Base-by-base conservation (phyloP, 257 asterid species). In the Forsythia viridissima region DNA sequence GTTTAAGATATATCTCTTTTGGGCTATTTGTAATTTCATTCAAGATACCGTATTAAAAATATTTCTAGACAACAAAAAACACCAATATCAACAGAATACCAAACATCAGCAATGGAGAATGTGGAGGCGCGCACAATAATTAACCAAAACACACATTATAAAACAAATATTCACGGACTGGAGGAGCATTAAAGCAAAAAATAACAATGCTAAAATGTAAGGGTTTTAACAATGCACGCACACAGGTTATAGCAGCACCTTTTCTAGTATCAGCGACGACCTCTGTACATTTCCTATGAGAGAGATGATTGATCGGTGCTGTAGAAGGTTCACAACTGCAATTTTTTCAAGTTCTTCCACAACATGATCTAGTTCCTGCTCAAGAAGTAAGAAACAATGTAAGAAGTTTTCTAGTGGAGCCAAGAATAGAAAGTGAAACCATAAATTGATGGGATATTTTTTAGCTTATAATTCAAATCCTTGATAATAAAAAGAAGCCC, bases 281-380 rank as follows among this genome's bases (percentile, higher is more conserved):
- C 91, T 81, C 86, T 90, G 94, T 74, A 91, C 94, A 84, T 90
- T 91, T 70, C 94, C 97, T 66, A 91, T 88, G 76, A 91, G 90
- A 79, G 97, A 90, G 85, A 91, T 90, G 72, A 91, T 91, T 68
- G 97, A 87, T 82, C 94, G 86, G 76, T 85, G 82, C 71, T 87
- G 97, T 48, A 91, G 90, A 79, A 90, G 93, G 71, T 90, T 88
- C 73, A 90, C 97, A 40, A 91, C 90, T 76, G 97, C 97, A 75
- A 91, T 85, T 78, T 90, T 90, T 82, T 90, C 89, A 48, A 91
- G 92, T 82, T 90, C 94, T 84, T 90, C 92, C 69, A 90, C 92
- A 34, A 87, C 90, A 77, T 86, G 84, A 82, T 91, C 97, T n/a
- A 91, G 80, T 83, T 91, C 97, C 97, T 91, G 85, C 74, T 75